Conservation (phyloP, 1,284 basidiomycete genomes). For the Pseudozyma sp. region DNA sequence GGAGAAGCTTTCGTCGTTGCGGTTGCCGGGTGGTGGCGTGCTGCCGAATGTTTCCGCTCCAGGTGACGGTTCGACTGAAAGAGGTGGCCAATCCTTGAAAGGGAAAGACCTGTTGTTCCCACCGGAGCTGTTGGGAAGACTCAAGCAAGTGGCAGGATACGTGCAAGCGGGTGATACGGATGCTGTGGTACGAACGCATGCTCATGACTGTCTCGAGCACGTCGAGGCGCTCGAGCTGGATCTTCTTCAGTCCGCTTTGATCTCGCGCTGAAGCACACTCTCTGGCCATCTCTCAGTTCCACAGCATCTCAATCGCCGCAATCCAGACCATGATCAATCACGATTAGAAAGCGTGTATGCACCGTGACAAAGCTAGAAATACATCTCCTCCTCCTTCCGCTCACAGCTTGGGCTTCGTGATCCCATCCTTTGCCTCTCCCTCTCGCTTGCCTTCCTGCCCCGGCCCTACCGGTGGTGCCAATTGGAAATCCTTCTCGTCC, state of each 20-base stretch:
- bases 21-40: slow-evolving; percentile 50
- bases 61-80: not conserved
- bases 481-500: slow-evolving; percentile 39
- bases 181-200: slow-evolving; percentile 53
- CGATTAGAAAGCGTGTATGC: too few species aligned
- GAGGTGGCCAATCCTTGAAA: not conserved
- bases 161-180: slow-evolving; percentile 38
- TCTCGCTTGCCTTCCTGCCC: not conserved
- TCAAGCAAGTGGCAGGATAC: slow-evolving; percentile 30
- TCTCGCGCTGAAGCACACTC: slow-evolving; percentile 6
- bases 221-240: slow-evolving; percentile 24
- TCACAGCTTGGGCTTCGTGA: slow-evolving; percentile 34
- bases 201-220: slow-evolving; percentile 46
- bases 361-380: not conserved
- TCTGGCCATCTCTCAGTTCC: too few species aligned
- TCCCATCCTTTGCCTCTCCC: not conserved
- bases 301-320: too few species aligned
- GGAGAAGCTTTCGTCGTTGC: slow-evolving; percentile 38
- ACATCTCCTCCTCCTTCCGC: not conserved
- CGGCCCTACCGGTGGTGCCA: slow-evolving; percentile 19
- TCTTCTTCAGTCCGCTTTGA: slow-evolving; percentile 10
- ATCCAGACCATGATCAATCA: too few species aligned
- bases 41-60: slow-evolving; percentile 26
- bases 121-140: slow-evolving; percentile 8
- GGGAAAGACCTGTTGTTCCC: slow-evolving; percentile 37